Base-by-base conservation (phyloP, 257 asterid species). In the Lithospermum erythrorhizon region DNA sequence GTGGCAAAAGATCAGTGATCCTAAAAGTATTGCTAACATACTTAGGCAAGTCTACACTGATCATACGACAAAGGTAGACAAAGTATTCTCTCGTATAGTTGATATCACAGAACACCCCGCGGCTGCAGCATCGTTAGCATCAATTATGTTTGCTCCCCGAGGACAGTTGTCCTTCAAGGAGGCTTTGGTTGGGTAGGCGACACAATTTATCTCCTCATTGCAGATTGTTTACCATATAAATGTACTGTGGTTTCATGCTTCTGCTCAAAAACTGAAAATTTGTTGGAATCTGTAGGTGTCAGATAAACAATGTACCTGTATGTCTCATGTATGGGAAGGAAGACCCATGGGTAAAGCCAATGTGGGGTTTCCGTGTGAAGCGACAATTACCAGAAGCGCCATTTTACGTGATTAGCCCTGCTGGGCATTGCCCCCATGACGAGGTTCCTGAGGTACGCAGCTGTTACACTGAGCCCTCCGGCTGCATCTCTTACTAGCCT, bases 351-450 rank as follows among this genome's bases (percentile, higher is more conserved):
- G 98, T 91, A 62, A 75, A 60, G 55, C 98, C 98, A 61, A 61
- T 84, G 51, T 91, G 84, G 79, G 98, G 94, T 51, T 59, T 81
- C 24, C 86, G 74, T 69, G 94, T 80, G 63, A 91, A 88, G 59
- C 64, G 65, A 5, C 87, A 76, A 65, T 67, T 91, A 47, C 95
- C 90, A 0, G 79, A 84, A 61, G 93, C 87, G 70, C 95, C 96
- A 35, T 91, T 82, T 65, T 91, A 91, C 53, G 94, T 83, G 76
- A 88, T 91, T 13, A 91, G 90, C 66, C 98, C 97, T 0, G 95
- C 97, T 45, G 98, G 97, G 65, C 98, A 91, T 74, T 91, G 98
- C 82, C 98, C 98, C 55, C 98, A 88, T 64, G 97, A 91, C 59
- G 98, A 91, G 76, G 96, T 91, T 68, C 94, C 96, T 21, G 98